Conservation (phyloP, 805 yeast species). For the Candida tibetensis region DNA sequence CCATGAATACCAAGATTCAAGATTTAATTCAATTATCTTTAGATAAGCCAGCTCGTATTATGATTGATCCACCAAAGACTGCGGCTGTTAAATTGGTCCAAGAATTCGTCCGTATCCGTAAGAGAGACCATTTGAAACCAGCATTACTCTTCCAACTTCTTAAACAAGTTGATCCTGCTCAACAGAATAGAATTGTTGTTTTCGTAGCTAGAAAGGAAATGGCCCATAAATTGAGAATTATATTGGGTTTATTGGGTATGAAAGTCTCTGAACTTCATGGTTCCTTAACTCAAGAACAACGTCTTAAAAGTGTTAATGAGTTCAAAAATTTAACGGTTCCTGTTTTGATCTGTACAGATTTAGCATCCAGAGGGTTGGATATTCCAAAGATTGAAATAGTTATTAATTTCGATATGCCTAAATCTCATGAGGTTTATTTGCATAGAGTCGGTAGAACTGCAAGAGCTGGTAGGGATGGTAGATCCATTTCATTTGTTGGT, state of each 20-base stretch:
- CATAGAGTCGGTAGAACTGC: slow-evolving; percentile 99
- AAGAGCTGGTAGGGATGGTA: slow-evolving; percentile 97
- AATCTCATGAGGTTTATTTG: slow-evolving; percentile 82
- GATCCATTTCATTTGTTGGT: slow-evolving; percentile 89
- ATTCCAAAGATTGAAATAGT: slow-evolving; percentile 96
- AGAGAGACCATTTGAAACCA: slow-evolving; percentile 79
- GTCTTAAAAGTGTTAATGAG: slow-evolving; percentile 76
- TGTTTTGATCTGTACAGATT: slow-evolving; percentile 89
- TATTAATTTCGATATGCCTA: slow-evolving; percentile 94
- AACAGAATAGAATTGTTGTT: slow-evolving; percentile 74
- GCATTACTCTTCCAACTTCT: slow-evolving; percentile 75
- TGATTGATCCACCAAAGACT: slow-evolving; percentile 95
- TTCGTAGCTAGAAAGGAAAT: slow-evolving; percentile 89
- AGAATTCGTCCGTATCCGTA: slow-evolving; percentile 92
- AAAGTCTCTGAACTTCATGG: slow-evolving; percentile 82
- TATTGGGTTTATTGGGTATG: slow-evolving; percentile 70
- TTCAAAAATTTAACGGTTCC: slow-evolving; percentile 85
- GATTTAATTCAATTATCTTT: slow-evolving; percentile 83
- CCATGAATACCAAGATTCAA: slow-evolving; percentile 93
- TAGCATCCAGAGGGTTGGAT: slow-evolving; percentile 99
- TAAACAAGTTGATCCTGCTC: slow-evolving; percentile 59
- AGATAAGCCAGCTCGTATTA: slow-evolving; percentile 86
- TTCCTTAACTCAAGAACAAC: slow-evolving; percentile 86
- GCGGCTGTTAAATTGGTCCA: slow-evolving; percentile 89
- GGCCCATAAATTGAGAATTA: slow-evolving; percentile 82